Evolutionary conservation across 1,284 basidiomycete species (phyloP).

Genomic region (Rugosomyces carneus): DNA sequence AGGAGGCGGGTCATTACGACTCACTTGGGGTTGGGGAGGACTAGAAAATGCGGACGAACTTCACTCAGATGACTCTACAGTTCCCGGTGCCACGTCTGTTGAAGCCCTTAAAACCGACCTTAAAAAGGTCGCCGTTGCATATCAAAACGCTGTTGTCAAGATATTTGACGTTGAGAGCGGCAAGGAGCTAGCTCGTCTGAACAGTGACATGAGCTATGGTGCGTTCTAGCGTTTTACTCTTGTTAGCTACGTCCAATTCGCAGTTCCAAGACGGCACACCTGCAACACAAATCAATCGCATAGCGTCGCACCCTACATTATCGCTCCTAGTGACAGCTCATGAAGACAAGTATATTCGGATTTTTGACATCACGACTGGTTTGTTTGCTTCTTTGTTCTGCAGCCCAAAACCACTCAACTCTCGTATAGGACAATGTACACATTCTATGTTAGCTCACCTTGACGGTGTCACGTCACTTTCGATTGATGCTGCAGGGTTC

Average conservation of each 20-base stretch:
- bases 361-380: constrained; percentile 85
- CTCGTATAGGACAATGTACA: constrained; percentile 70
- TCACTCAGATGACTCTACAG: constrained; percentile 39
- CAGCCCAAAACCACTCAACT: not conserved
- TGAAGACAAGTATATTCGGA: constrained; percentile 89
- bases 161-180: constrained; percentile 87
- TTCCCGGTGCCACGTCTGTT: constrained; percentile 73
- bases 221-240: constrained; percentile 21
- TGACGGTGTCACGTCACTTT: constrained; percentile 86
- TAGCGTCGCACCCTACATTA: constrained; percentile 89
- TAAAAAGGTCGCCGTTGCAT: constrained; percentile 86
- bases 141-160: constrained; percentile 85
- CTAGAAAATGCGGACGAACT: constrained; percentile 53
- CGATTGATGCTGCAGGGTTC: constrained; percentile 83
- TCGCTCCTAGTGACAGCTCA: constrained; percentile 85
- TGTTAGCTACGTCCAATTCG: constrained; percentile 6
- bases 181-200: constrained; percentile 66
- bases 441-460: constrained; percentile 89
- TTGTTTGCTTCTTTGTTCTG: constrained; percentile 3
- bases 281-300: constrained; percentile 82
- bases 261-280: constrained; percentile 53
- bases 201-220: constrained; percentile 70
- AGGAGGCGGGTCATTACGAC: constrained; percentile 53
- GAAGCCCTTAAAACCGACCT: constrained; percentile 75
- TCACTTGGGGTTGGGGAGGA: constrained; percentile 79